Evolutionary conservation across 257 asterid genomes (phyloP).

Genomic region (Rhazya stricta): DNA sequence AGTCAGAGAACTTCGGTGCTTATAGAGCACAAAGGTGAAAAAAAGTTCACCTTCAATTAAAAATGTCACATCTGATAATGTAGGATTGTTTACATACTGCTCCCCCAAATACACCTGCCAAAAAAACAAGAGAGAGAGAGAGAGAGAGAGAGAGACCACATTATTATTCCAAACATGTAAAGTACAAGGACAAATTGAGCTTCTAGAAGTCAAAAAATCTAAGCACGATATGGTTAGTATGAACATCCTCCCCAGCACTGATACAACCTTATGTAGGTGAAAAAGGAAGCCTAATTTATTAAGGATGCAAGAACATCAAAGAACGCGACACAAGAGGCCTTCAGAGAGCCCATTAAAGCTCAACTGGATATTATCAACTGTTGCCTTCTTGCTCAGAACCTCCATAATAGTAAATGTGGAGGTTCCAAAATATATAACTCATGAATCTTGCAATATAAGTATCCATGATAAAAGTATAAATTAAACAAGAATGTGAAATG

Average conservation of each 20-base stretch:
- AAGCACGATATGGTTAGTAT: background rate
- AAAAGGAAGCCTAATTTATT: background rate
- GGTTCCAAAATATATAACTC: background rate
- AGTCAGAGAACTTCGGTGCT: background rate
- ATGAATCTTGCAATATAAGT: background rate
- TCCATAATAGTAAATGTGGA: background rate
- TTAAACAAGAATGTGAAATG: background rate
- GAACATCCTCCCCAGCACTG: background rate
- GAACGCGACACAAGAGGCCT: background rate
- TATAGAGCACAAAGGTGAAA: background rate
- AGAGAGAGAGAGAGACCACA: too few species aligned
- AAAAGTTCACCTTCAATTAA: conserved; percentile 76
- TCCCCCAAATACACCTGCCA: conserved; percentile 96
- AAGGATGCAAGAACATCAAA: background rate
- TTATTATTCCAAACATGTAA: conserved; percentile 4
- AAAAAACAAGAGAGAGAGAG: too few species aligned
- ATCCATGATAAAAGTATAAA: background rate
- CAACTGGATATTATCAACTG: background rate
- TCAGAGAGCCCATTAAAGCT: background rate
- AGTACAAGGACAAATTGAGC: background rate
- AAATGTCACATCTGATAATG: conserved; percentile 89
- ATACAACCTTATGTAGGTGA: background rate
- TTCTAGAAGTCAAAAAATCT: background rate
- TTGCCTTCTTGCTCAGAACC: background rate
- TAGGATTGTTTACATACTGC: conserved; percentile 82